phyloP scores from a whole-genome alignment of 2,329 filamentous ascomycete species.

The Colletotrichum neosansevieriae region DNA sequence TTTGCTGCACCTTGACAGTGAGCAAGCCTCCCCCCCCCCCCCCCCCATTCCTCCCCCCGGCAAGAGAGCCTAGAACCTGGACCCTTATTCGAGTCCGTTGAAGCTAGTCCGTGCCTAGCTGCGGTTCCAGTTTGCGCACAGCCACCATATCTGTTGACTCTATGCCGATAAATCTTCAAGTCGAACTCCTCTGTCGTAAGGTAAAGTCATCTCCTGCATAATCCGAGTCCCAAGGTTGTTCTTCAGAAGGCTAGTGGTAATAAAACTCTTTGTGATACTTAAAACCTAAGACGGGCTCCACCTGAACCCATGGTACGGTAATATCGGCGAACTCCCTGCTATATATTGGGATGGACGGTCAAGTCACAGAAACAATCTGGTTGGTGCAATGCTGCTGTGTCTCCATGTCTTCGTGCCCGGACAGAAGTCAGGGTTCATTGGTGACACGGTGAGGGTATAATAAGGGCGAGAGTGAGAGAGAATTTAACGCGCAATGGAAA shows the following conservation, averaged over 20 bases:
- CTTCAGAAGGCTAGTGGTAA: not conserved
- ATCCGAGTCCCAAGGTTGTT: not conserved
- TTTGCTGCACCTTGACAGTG: not conserved
- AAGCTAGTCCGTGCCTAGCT: not conserved
- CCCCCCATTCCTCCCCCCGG: too few relatives aligned
- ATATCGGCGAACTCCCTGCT: not conserved
- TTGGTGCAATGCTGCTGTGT: not conserved
- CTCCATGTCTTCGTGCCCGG: too few relatives aligned
- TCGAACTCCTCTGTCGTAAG: not conserved
- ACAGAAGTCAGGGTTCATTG: too few relatives aligned
- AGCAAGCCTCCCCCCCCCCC: too few relatives aligned
- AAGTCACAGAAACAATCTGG: not conserved
- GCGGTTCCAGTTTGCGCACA: not conserved
- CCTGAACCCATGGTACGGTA: not conserved
- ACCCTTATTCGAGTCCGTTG: slow-evolving; percentile 19
- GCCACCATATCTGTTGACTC: not conserved
- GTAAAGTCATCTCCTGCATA: slow-evolving; percentile 4
- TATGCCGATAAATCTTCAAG: not conserved
- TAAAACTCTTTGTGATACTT: slow-evolving; percentile 2
- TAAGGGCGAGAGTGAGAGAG: too few relatives aligned
- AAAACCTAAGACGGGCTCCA: slow-evolving; percentile 5
- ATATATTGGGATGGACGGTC: not conserved
- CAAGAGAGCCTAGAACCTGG: too few relatives aligned
- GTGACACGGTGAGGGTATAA: not conserved
- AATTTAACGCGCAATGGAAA: too few relatives aligned